A percentile compares a stretch with the other conserved stretches of the same genome.
phyloP scores from a whole-genome alignment of 2,329 filamentous ascomycete genomes.

The Colletotrichum sp. region DNA sequence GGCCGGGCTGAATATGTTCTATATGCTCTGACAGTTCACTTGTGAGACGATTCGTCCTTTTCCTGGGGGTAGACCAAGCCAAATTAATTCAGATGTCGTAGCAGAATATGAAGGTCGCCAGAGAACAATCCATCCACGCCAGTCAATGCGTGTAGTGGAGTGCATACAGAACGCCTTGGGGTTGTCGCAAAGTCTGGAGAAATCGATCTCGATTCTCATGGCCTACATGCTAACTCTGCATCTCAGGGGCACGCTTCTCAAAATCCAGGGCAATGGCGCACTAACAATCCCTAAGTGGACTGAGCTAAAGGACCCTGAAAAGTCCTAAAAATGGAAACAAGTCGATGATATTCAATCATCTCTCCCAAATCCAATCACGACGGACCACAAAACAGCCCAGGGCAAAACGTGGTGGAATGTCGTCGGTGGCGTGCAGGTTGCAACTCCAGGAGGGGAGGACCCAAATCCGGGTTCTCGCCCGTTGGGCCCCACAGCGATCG shows the following conservation, averaged over 20 bases:
- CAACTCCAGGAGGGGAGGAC: not conserved
- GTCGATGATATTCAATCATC: not conserved
- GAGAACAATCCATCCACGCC: too few relatives aligned
- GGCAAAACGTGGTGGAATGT: not conserved
- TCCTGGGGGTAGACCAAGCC: too few relatives aligned
- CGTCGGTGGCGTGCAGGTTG: slow-evolving; percentile 9
- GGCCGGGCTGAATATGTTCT: too few relatives aligned
- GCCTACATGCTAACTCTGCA: not conserved
- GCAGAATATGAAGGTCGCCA: too few relatives aligned
- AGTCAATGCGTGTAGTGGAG: too few relatives aligned
- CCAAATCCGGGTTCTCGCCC: slow-evolving; percentile 14
- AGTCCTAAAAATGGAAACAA: not conserved
- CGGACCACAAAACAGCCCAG: not conserved
- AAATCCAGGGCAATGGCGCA: not conserved
- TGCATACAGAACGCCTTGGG: too few relatives aligned
- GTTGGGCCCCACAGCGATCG: slow-evolving; percentile 1
- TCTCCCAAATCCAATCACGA: not conserved
- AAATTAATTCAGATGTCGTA: too few relatives aligned
- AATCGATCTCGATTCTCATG: too few relatives aligned
- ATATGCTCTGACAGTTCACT: too few relatives aligned
- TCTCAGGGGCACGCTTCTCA: not conserved
- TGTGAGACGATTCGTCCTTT: too few relatives aligned
- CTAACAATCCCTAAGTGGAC: not conserved
- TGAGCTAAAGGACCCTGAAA: not conserved
- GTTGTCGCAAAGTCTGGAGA: too few relatives aligned